Conservation (phyloP, 768 basidiomycete genomes). For the Leccinellum luteum region DNA sequence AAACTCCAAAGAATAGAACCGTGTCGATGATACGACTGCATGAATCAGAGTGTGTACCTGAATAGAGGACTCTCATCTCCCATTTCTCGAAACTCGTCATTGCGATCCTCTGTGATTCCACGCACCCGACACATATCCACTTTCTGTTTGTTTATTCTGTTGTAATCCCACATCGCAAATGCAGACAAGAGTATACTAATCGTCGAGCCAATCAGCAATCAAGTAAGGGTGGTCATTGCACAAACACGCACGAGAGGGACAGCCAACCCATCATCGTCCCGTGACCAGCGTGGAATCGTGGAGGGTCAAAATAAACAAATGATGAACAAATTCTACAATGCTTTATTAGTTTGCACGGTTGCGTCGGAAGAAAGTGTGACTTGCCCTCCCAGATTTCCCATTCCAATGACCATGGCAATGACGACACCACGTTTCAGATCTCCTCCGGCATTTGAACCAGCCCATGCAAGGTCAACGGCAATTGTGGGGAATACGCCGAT, state of each 20-base stretch:
- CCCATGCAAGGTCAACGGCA: constrained; percentile 51
- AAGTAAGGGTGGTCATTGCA: constrained; percentile 10
- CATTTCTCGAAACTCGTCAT: constrained; percentile 44
- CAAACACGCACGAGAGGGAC: constrained; percentile 20
- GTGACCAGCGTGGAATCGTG: constrained; percentile 37
- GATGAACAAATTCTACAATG: constrained; percentile 39
- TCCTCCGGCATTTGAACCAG: constrained; percentile 52
- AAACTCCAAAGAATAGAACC: background rate
- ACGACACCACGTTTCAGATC: constrained; percentile 51
- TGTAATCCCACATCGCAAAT: constrained; percentile 50
- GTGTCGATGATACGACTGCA: background rate
- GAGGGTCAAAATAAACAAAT: constrained; percentile 39
- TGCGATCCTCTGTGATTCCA: constrained; percentile 40
- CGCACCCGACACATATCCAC: constrained; percentile 42
- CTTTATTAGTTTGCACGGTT: constrained; percentile 3
- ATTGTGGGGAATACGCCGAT: constrained; percentile 53
- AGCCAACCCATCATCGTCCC: constrained; percentile 38
- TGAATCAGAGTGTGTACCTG: constrained; percentile 34
- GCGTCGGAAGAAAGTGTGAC: constrained; percentile 11
- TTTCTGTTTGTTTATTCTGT: constrained; percentile 48
- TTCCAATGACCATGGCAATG: constrained; percentile 51
- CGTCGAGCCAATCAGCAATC: constrained; percentile 27
- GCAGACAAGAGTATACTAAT: constrained; percentile 39
- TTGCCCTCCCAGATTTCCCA: constrained; percentile 55
- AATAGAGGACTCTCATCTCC: constrained; percentile 58